Base-by-base conservation (phyloP, 495 filamentous ascomycete genomes). In the Neurospora sp. region DNA sequence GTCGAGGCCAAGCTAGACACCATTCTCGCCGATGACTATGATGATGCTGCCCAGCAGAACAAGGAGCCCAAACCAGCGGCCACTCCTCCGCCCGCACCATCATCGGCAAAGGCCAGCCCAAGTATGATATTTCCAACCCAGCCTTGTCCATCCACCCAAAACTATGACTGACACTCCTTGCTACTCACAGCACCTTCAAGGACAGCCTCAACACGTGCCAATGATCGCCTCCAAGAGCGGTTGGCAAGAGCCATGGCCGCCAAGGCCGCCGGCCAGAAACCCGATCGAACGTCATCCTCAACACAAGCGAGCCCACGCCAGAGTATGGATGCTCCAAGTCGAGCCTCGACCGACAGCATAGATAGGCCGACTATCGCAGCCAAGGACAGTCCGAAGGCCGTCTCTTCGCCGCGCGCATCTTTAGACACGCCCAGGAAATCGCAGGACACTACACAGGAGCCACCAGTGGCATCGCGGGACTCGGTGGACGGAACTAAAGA, bases 1-100 rank as follows among this genome's bases (percentile, higher is more conserved):
- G 91, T 99, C 68, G 96, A 99, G 82, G 96, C 94, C 72, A 89
- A 92, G 68, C 85, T 99, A 47, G 96, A 99, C 80, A 92, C 88
- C 68, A 97, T 99, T 71, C 86, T 99, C 73, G 90, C 94, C 72
- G 94, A 97, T 47, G 88, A 90, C 40, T 65, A 65, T 65, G 89
- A 92, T 20, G 87, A 84, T 10, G 69, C 77, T 69, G 72, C 72
- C 39, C 80, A 72, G 69, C 76, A 78, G 77, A 73, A 73, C 70
- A 81, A 77, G 76, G 78, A 75, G 16, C 38, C 71, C 69, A 81
- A 76, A 68, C 75, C 72, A 16, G 72, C 70, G 31, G 71, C 74
- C 20, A 47, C 73, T 5, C 73, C 72, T 71, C 69, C 74, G 22
- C 72, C 79, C 7, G 73, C 81, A 8, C 39, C 76, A 27, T 77